A percentile compares a stretch with the other conserved stretches of the same genome.
phyloP scores from a whole-genome alignment of 2,329 filamentous ascomycete species.

The Penicillium sp. region DNA sequence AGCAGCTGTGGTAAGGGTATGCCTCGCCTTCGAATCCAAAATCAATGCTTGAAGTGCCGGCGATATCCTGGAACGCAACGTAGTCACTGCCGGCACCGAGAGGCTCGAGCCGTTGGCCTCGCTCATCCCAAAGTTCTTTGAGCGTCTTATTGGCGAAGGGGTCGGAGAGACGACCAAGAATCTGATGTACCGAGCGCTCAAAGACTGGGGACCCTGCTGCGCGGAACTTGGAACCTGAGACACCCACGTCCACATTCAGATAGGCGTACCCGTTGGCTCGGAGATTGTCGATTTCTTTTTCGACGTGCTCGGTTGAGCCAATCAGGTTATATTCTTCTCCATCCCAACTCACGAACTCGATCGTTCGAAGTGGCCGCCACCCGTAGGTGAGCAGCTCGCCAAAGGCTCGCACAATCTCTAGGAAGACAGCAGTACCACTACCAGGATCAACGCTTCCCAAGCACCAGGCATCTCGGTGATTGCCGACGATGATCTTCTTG shows the following conservation, averaged over 20 bases:
- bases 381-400: slow-evolving; percentile 75
- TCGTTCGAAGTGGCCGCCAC: slow-evolving; percentile 90
- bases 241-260: slow-evolving; percentile 84
- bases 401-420: slow-evolving; percentile 85
- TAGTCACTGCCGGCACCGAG: slow-evolving; percentile 80
- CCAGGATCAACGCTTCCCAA: slow-evolving; percentile 86
- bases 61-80: slow-evolving; percentile 87
- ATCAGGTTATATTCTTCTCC: slow-evolving; percentile 90
- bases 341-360: slow-evolving; percentile 97
- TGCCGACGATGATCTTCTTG: slow-evolving; percentile 87
- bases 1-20: slow-evolving; percentile 79
- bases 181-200: slow-evolving; percentile 69
- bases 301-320: slow-evolving; percentile 92
- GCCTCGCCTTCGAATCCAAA: slow-evolving; percentile 72
- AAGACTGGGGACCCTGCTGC: slow-evolving; percentile 83
- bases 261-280: slow-evolving; percentile 80
- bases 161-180: slow-evolving; percentile 75
- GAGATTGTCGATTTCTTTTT: slow-evolving; percentile 75
- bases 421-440: slow-evolving; percentile 85
- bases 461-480: slow-evolving; percentile 90
- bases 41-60: slow-evolving; percentile 84
- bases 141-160: slow-evolving; percentile 73
- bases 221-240: slow-evolving; percentile 73
- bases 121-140: slow-evolving; percentile 72
- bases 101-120: slow-evolving; percentile 62